These are phyloP conservation scores for Nigrospora sphaerica DNA, from an alignment of 2,329 filamentous ascomycete genomes.

Conservation along the genomic window DNA sequence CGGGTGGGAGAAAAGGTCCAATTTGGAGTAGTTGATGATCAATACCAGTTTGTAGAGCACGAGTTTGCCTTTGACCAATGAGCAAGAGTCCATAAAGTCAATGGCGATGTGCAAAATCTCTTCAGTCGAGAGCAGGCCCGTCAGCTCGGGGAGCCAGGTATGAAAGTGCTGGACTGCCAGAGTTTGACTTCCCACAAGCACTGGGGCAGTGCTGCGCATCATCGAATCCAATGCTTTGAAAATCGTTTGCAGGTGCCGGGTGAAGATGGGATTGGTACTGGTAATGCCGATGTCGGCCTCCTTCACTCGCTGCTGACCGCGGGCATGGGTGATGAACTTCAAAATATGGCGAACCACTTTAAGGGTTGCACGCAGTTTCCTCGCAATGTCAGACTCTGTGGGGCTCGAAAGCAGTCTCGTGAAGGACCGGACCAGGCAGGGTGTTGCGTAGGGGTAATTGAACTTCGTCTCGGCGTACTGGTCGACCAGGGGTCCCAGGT, in stretches of 20 bases:
- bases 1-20: constrained; percentile 73
- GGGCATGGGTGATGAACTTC: constrained; percentile 88
- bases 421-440: constrained; percentile 82
- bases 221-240: constrained; percentile 85
- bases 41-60: constrained; percentile 87
- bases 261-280: constrained; percentile 65
- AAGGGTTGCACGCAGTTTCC: constrained; percentile 82
- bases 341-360: constrained; percentile 91
- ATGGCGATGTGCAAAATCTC: constrained; percentile 89
- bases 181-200: constrained; percentile 89
- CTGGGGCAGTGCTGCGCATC: constrained; percentile 80
- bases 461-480: constrained; percentile 84
- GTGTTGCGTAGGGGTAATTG: constrained; percentile 87
- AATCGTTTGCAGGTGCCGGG: constrained; percentile 73
- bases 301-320: constrained; percentile 80
- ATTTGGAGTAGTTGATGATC: constrained; percentile 82
- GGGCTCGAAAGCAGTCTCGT: constrained; percentile 76
- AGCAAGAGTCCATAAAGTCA: constrained; percentile 89
- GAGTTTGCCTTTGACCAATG: constrained; percentile 80
- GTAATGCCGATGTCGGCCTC: constrained; percentile 83
- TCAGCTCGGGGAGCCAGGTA: constrained; percentile 90
- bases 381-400: constrained; percentile 73
- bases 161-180: constrained; percentile 94
- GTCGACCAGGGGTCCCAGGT: constrained; percentile 83
- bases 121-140: constrained; percentile 65